Evolutionary conservation across 208 protist species (phyloP), one percentile per base, ranked within the genome.

Genomic region (Acanthamoeba culbertsoni): DNA sequence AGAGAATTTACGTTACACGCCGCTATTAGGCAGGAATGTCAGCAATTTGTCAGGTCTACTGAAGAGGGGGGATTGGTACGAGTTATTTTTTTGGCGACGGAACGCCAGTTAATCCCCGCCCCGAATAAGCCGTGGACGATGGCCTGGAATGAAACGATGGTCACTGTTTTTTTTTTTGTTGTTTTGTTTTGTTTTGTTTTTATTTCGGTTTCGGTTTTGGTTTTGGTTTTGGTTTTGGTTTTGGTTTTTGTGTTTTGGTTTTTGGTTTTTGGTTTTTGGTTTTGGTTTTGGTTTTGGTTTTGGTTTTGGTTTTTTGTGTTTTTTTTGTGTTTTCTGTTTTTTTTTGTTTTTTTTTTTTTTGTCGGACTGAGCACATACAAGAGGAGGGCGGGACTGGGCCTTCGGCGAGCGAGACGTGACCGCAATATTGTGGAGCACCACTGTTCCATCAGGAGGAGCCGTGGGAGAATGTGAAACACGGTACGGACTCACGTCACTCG

Each of bases 31-130:
- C 16, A 40, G 12, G 57, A 28, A 14, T 20, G 31, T 10, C n/a
- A 63, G 55, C 10, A 55, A 55, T 8, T 55, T 23, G 26, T 28
- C 18, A 0, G 31, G 12, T 23, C 62, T n/a, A n/a, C n/a, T n/a
- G n/a, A n/a, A n/a, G n/a, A n/a, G n/a, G n/a, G n/a, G 51, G 16
- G 51, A 59, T n/a, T 59, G 14, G 68, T 79, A 79, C 82, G 53
- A 35, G 82, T 90, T 5, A 92, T 92, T 35, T 77, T 71, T 62
- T 92, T 92, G 42, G 86, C 65, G 6, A 92, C 43, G 26, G 86
- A 42, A 26, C 86, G 55, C 86, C 86, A 92, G 51, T 92, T 92
- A 62, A 92, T 46, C 31, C 86, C 86, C 26, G 62, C 55, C 23
- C 86, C 86, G 20, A 92, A 77, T 31, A 92, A 28, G 16, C 86